These are phyloP conservation scores for fission yeast (Schizosaccharomyces pombe) DNA, from an alignment of 805 yeast species.

Conservation along the genomic window DNA sequence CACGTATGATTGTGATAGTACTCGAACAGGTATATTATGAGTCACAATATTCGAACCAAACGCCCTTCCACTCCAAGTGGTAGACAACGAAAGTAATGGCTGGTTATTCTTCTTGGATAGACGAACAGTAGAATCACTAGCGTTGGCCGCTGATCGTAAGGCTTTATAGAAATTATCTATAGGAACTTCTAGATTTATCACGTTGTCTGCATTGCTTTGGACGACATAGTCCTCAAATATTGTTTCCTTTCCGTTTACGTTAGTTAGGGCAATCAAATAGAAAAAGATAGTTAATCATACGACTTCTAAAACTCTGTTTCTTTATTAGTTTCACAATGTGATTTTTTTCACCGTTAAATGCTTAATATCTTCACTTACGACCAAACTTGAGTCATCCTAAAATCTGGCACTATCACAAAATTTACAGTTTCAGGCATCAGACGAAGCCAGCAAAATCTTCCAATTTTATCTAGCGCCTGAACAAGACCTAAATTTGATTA, in stretches of 20 bases:
- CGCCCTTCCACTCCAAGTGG: background rate
- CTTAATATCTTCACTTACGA: slow-evolving; percentile 1
- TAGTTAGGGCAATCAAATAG: background rate
- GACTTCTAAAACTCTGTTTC: background rate
- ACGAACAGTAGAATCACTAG: background rate
- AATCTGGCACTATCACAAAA: background rate
- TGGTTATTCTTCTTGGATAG: slow-evolving; percentile 2
- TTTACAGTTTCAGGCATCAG: slow-evolving; percentile 3
- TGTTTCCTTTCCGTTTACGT: background rate
- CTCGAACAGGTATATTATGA: background rate
- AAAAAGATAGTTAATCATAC: background rate
- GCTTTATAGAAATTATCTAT: background rate
- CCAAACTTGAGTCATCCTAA: slow-evolving; percentile 2
- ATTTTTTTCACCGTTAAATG: too few species aligned
- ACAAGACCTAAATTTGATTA: background rate
- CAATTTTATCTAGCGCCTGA: slow-evolving; percentile 2
- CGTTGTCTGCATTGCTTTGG: slow-evolving; percentile 4
- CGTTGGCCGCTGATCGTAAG: slow-evolving; percentile 2
- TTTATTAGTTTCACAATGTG: too few species aligned
- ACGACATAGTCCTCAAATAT: background rate
- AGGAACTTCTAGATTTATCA: slow-evolving; percentile 1
- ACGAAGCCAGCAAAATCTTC: slow-evolving; percentile 1
- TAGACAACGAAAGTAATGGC: slow-evolving; percentile 1
- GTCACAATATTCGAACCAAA: background rate
- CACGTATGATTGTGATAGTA: background rate